Percentiles rank a stretch among this genome's conserved stretches.
phyloP scores from a whole-genome alignment of 345 rosid species.

The Eucalyptus erythrocorys region DNA sequence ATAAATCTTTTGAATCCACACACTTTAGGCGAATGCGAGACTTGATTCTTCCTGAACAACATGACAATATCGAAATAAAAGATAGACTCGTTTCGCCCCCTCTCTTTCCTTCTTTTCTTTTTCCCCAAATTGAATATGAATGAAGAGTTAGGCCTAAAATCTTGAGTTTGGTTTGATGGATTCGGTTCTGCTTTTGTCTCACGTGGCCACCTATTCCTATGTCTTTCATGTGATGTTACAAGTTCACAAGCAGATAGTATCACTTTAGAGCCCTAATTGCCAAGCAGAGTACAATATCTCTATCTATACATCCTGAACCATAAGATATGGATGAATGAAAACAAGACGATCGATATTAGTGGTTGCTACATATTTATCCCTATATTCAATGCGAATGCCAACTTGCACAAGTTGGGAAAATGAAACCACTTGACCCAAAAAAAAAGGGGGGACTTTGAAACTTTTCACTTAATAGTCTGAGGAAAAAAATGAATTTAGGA shows the following conservation, averaged over 20 bases:
- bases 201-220: neutral
- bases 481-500: no score
- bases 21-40: neutral
- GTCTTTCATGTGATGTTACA: neutral
- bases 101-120: neutral
- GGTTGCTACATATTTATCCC: neutral
- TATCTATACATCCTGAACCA: neutral
- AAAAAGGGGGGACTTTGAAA: neutral
- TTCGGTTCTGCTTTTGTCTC: neutral
- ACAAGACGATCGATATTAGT: neutral
- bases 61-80: neutral
- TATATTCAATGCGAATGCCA: neutral
- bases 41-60: neutral
- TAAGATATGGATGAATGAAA: neutral
- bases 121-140: neutral
- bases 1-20: neutral
- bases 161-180: neutral
- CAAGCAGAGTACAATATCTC: neutral
- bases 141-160: neutral
- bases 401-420: neutral
- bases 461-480: no score
- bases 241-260: neutral
- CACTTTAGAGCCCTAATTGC: neutral
- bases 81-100: neutral
- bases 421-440: neutral